phyloP scores from a whole-genome alignment of 1,139 yeast genomes.

The Kodamaea plutei region DNA sequence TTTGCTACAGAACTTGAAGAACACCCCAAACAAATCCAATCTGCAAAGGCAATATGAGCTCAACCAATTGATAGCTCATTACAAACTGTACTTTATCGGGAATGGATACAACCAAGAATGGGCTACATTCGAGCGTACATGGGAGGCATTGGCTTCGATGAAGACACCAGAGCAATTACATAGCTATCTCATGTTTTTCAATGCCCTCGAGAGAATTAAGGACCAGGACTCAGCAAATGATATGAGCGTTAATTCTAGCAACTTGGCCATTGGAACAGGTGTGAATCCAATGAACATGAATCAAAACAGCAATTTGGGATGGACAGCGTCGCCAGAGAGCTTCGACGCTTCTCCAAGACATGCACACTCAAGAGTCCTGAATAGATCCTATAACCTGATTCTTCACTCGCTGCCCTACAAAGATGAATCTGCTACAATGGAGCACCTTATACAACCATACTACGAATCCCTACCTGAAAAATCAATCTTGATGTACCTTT shows the following conservation, averaged over 20 bases:
- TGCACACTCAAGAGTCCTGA: conserved; percentile 3
- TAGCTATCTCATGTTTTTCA: conserved; percentile 35
- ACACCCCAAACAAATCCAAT: conserved; percentile 5
- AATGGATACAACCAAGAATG: conserved; percentile 26
- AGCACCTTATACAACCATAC: conserved; percentile 25
- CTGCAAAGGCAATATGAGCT: conserved; percentile 14
- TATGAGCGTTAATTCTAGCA: background rate
- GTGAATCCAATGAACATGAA: conserved; percentile 1
- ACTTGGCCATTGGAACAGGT: conserved; percentile 1
- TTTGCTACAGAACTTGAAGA: conserved; percentile 16
- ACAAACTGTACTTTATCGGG: conserved; percentile 26
- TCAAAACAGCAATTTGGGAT: background rate
- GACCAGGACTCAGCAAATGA: conserved; percentile 2
- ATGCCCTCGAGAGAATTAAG: conserved; percentile 14
- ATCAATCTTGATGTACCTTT: conserved; percentile 52
- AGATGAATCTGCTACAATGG: conserved; percentile 7
- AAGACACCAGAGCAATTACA: conserved; percentile 32
- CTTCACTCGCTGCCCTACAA: conserved; percentile 7
- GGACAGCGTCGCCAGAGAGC: conserved; percentile 4
- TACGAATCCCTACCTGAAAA: conserved; percentile 41
- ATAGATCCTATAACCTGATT: conserved; percentile 5
- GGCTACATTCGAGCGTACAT: conserved; percentile 27
- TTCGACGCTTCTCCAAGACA: conserved; percentile 5
- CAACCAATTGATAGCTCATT: conserved; percentile 19
- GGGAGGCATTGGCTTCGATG: conserved; percentile 27